phyloP scores from a whole-genome alignment of 768 basidiomycete species.

The Hygrophoropsis aurantiaca region DNA sequence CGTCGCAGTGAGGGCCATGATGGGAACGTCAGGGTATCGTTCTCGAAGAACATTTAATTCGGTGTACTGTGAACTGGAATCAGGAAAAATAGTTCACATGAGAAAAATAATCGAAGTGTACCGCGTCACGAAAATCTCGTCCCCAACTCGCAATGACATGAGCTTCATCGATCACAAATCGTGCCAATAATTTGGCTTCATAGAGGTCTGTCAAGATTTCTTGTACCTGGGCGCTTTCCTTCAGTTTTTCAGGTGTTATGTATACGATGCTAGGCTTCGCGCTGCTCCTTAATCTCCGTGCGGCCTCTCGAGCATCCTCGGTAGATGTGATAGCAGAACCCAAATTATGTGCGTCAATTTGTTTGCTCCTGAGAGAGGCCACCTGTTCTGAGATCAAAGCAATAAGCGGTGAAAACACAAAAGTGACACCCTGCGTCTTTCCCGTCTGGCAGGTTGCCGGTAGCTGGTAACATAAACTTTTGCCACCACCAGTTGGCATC shows the following conservation, averaged over 20 bases:
- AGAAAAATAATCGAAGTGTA: slow-evolving; percentile 33
- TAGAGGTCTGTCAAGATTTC: slow-evolving; percentile 60
- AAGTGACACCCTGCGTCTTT: slow-evolving; percentile 74
- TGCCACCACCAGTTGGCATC: slow-evolving; percentile 96
- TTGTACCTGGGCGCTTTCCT: slow-evolving; percentile 56
- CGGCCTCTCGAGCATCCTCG: slow-evolving; percentile 38
- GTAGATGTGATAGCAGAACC: slow-evolving; percentile 50
- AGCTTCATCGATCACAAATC: slow-evolving; percentile 96
- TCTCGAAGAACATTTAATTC: slow-evolving; percentile 65
- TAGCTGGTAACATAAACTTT: slow-evolving; percentile 86
- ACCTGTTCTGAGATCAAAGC: slow-evolving; percentile 93
- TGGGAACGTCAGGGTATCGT: slow-evolving; percentile 77
- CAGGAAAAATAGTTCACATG: neutral
- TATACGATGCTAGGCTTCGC: slow-evolving; percentile 73
- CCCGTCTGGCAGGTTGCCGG: slow-evolving; percentile 81
- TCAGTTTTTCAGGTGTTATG: slow-evolving; percentile 88
- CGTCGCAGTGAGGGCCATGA: slow-evolving; percentile 97
- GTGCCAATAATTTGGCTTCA: slow-evolving; percentile 56
- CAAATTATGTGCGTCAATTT: slow-evolving; percentile 69
- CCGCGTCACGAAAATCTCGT: slow-evolving; percentile 85
- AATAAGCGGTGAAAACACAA: slow-evolving; percentile 88
- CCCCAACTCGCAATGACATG: slow-evolving; percentile 97
- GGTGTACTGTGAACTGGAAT: slow-evolving; percentile 52
- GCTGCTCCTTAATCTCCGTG: slow-evolving; percentile 42
- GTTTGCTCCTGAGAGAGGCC: slow-evolving; percentile 56